Evolutionary conservation across 352 stramenopile genomes (phyloP).

Genomic region (Thalassiosira allenii): DNA sequence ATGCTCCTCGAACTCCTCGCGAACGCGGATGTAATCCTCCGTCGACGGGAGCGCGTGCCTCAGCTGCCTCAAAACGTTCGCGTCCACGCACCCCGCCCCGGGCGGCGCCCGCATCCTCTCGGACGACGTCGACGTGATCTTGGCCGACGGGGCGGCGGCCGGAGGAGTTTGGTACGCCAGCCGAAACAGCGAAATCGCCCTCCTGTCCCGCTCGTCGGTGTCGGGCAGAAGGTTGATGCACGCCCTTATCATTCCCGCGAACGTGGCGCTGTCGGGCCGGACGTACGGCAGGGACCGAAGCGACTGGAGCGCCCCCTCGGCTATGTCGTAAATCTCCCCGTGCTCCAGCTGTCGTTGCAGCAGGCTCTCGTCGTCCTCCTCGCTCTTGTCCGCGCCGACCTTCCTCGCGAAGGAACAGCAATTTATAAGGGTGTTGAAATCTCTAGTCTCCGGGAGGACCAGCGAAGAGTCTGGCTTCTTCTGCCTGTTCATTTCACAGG

Average conservation of each 20-base stretch:
- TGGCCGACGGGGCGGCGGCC: neutral
- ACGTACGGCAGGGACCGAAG: constrained; percentile 25
- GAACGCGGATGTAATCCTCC: constrained; percentile 48
- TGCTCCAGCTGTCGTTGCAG: constrained; percentile 11
- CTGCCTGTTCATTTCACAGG: constrained; percentile 8
- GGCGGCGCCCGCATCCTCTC: constrained; percentile 32
- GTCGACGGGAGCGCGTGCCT: constrained; percentile 41
- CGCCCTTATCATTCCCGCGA: constrained; percentile 44
- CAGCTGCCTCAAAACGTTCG: constrained; percentile 51
- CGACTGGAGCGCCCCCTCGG: constrained; percentile 28
- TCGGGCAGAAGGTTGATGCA: constrained; percentile 47
- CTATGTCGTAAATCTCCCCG: constrained; percentile 38
- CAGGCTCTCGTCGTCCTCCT: constrained; percentile 35
- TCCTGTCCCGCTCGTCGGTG: constrained; percentile 43
- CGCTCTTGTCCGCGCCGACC: constrained; percentile 23
- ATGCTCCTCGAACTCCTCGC: constrained; percentile 56
- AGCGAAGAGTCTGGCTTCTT: constrained; percentile 1
- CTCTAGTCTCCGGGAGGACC: constrained; percentile 44
- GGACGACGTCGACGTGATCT: no score
- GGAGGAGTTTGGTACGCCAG: constrained; percentile 37
- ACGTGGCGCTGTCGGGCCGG: constrained; percentile 41
- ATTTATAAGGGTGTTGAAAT: constrained; percentile 62
- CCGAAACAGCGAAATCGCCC: constrained; percentile 41
- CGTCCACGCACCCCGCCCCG: constrained; percentile 49
- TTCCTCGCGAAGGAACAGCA: constrained; percentile 48